These are phyloP conservation scores for Actinomortierella wolfii DNA, from an alignment of 371 early-diverging fungal species.

Conservation along the genomic window DNA sequence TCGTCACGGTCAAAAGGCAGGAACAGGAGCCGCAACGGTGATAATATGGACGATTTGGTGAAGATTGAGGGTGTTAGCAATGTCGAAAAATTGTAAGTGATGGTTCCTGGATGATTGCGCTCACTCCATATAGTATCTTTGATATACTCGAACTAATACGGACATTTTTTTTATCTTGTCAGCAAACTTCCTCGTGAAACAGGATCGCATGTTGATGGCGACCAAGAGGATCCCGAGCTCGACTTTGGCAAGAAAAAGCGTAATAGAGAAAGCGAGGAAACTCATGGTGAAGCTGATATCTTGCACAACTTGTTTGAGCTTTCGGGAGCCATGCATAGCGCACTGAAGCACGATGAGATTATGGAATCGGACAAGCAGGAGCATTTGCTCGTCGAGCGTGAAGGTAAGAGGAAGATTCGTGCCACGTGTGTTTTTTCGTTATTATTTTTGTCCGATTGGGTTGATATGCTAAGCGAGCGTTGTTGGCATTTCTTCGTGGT, in stretches of 20 bases:
- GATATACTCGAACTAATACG: too few species aligned
- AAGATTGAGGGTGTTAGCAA: constrained; percentile 56
- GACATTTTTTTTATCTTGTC: too few species aligned
- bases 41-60: constrained; percentile 47
- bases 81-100: constrained; percentile 61
- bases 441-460: constrained; percentile 44
- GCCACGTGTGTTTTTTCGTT: constrained; percentile 44
- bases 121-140: not conserved
- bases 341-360: constrained; percentile 86
- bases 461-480: constrained; percentile 30
- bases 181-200: constrained; percentile 27
- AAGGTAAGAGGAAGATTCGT: constrained; percentile 66
- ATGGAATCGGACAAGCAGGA: constrained; percentile 73
- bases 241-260: constrained; percentile 5
- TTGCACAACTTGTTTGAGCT: constrained; percentile 77
- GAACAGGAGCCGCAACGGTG: constrained; percentile 36
- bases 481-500: not conserved
- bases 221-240: constrained; percentile 34
- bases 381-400: constrained; percentile 68
- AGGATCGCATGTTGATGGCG: constrained; percentile 18
- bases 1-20: constrained; percentile 16
- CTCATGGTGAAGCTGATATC: constrained; percentile 61
- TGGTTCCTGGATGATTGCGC: constrained; percentile 3
- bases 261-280: not conserved
- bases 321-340: constrained; percentile 80